These are phyloP conservation scores for Solanum pinnatisectum DNA, from an alignment of 257 asterid species.

Conservation along the genomic window DNA sequence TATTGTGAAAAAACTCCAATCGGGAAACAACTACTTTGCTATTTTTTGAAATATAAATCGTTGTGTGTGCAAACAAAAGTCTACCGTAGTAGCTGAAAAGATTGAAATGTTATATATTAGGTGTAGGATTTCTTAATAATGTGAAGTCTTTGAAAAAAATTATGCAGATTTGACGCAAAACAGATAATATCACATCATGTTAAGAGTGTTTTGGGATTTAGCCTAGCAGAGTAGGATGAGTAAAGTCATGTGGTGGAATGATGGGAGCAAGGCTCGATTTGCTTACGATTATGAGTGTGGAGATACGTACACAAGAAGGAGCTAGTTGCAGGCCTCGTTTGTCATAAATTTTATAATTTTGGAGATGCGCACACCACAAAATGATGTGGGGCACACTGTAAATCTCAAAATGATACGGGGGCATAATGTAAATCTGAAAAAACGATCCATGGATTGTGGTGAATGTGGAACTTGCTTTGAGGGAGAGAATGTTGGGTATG, in stretches of 20 bases:
- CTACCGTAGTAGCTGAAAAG: not conserved
- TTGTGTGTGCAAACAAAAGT: not conserved
- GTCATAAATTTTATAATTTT: not conserved
- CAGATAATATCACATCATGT: not conserved
- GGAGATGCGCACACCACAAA: not conserved
- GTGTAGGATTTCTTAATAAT: not conserved
- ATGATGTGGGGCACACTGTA: not conserved
- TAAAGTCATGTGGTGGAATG: not conserved
- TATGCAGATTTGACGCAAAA: accelerated
- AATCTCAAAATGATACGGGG: not conserved
- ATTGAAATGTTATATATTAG: not conserved
- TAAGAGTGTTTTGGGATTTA: not conserved
- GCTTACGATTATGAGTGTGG: not conserved
- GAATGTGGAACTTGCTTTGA: not conserved
- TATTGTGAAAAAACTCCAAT: not conserved
- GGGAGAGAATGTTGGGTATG: not conserved
- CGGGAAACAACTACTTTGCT: not conserved
- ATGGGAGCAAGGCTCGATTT: not conserved
- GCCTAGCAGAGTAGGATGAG: not conserved
- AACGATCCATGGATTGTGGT: not conserved
- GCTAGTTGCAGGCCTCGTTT: not conserved
- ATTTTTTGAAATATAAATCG: not conserved
- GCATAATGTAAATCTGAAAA: not conserved
- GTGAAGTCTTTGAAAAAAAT: not conserved
- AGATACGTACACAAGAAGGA: not conserved